A percentile compares a stretch with the other conserved stretches of the same genome.
phyloP scores from a whole-genome alignment of 1,139 yeast genomes.

The Candida mesenterica region DNA sequence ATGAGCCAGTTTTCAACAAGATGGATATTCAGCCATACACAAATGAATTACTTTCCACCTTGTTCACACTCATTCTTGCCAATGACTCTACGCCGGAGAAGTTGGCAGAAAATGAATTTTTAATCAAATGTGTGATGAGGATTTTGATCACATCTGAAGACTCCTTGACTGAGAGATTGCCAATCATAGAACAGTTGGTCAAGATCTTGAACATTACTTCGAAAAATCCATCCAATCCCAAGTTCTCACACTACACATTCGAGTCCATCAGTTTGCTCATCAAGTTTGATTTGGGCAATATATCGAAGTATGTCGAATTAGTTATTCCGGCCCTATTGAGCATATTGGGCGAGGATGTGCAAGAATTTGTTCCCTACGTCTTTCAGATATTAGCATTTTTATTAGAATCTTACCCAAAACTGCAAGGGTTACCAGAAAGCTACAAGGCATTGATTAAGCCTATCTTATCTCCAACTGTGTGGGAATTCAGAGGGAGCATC shows the following conservation, averaged over 20 bases:
- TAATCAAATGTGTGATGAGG: slow-evolving; percentile 87
- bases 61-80: slow-evolving; percentile 64
- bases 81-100: slow-evolving; percentile 75
- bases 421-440: slow-evolving; percentile 54
- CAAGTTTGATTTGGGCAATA: slow-evolving; percentile 45
- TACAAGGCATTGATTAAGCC: slow-evolving; percentile 74
- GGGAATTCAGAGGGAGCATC: slow-evolving; percentile 92
- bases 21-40: slow-evolving; percentile 55
- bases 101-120: slow-evolving; percentile 89
- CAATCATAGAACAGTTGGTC: slow-evolving; percentile 63
- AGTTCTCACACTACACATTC: slow-evolving; percentile 85
- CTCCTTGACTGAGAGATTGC: slow-evolving; percentile 39
- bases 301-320: slow-evolving; percentile 49
- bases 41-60: slow-evolving; percentile 56
- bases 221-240: slow-evolving; percentile 93
- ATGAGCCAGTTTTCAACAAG: slow-evolving; percentile 62
- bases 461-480: slow-evolving; percentile 78
- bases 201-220: slow-evolving; percentile 68
- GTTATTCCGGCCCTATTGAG: slow-evolving; percentile 67
- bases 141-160: slow-evolving; percentile 78
- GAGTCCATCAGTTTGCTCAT: slow-evolving; percentile 82
- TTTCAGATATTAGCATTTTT: slow-evolving; percentile 84
- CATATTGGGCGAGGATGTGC: slow-evolving; percentile 79
- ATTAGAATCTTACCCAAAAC: slow-evolving; percentile 60
- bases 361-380: slow-evolving; percentile 90